phyloP scores from a whole-genome alignment of 257 asterid species.

The Gentiana macrophylla region DNA sequence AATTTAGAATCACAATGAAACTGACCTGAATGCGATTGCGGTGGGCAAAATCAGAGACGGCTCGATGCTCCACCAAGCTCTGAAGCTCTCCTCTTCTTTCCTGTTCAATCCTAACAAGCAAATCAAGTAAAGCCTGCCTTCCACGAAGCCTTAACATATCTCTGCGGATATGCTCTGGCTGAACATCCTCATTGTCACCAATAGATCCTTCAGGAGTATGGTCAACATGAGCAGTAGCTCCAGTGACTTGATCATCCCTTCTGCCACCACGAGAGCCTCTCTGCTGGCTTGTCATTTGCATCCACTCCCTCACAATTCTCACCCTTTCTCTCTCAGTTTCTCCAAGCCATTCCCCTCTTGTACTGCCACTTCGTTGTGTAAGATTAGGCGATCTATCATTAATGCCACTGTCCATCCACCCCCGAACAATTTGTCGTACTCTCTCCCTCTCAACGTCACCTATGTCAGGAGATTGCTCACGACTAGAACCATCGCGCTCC shows the following conservation, averaged over 20 bases:
- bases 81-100: constrained; percentile 85
- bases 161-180: constrained; percentile 68
- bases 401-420: constrained; percentile 95
- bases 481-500: constrained; percentile 55
- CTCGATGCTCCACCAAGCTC: constrained; percentile 75
- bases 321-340: constrained; percentile 97
- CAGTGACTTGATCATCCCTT: constrained; percentile 42
- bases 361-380: constrained; percentile 49
- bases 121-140: constrained; percentile 77
- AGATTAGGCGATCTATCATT: constrained; percentile 51
- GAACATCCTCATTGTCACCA: constrained; percentile 53
- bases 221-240: constrained; percentile 37
- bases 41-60: constrained; percentile 88
- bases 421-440: constrained; percentile 91
- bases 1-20: constrained; percentile 1
- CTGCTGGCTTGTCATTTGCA: constrained; percentile 92
- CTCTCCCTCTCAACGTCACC: constrained; percentile 90
- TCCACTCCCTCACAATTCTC: constrained; percentile 86
- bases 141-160: constrained; percentile 84
- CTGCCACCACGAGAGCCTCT: constrained; percentile 53
- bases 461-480: constrained; percentile 86
- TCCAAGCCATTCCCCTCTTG: constrained; percentile 86
- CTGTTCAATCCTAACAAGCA: constrained; percentile 72
- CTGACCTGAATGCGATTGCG: constrained; percentile 85
- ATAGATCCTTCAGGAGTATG: constrained; percentile 40